These are phyloP conservation scores for Cryptococcus jaspeensis DNA, from an alignment of 1,284 basidiomycete genomes.

Conservation along the genomic window DNA sequence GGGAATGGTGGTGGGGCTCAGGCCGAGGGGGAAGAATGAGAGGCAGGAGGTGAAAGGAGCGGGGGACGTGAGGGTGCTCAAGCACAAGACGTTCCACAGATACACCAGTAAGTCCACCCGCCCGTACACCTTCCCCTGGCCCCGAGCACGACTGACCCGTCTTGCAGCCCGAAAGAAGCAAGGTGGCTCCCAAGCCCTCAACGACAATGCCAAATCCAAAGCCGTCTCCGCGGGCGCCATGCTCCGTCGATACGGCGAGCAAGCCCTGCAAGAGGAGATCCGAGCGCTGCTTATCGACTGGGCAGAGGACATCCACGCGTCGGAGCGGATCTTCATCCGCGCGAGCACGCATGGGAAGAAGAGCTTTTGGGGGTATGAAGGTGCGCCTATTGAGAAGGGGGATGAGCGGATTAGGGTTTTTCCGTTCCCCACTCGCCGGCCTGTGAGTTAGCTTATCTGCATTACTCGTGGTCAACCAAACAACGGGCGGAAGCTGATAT, in stretches of 20 bases:
- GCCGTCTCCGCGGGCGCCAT: constrained; percentile 94
- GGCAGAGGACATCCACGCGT: constrained; percentile 74
- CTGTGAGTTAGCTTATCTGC: constrained; percentile 59
- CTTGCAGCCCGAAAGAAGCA: constrained; percentile 86
- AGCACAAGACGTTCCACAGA: constrained; percentile 96
- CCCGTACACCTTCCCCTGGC: too few species aligned
- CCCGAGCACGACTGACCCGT: constrained; percentile 1
- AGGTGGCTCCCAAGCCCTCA: constrained; percentile 88
- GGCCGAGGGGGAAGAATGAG: constrained; percentile 57
- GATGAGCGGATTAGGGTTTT: constrained; percentile 81
- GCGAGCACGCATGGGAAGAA: constrained; percentile 79
- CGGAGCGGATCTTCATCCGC: constrained; percentile 85
- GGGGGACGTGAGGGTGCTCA: constrained; percentile 71
- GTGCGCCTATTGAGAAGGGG: constrained; percentile 60
- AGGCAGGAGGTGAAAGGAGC: constrained; percentile 57
- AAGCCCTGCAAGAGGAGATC: constrained; percentile 90
- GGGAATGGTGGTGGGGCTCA: constrained; percentile 71
- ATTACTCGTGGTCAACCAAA: background rate
- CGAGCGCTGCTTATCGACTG: constrained; percentile 75
- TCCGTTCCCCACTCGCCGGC: constrained; percentile 88
- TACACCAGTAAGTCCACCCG: constrained; percentile 75
- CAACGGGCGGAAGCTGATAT: constrained; percentile 4
- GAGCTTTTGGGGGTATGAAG: constrained; percentile 85
- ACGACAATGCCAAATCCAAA: constrained; percentile 88
- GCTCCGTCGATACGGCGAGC: constrained; percentile 92